Base-by-base conservation (phyloP, 2,329 filamentous ascomycete species). In the Chrysoporthe austroafricana region DNA sequence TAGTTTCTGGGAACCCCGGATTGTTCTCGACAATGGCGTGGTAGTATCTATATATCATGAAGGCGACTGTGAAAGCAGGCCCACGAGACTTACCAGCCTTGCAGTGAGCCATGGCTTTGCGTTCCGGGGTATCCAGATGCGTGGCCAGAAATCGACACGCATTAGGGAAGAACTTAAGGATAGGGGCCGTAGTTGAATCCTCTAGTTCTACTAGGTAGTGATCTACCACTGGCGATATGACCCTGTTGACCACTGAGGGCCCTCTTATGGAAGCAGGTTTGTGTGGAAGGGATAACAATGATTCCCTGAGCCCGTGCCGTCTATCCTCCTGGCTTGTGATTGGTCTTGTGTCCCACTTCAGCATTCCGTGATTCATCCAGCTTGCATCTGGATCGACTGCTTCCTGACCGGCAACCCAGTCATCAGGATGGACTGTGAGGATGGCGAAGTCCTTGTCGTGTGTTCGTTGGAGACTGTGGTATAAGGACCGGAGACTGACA, bases 61-160 rank as follows among this genome's bases (percentile, higher is more conserved):
- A 61, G 59, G 59, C 59, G 59, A 61, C 13, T 5, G 43, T 32
- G 43, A 61, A 46, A 13, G 59, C 43, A 11, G 59, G 59, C 14
- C 59, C 59, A 26, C 59, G 59, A 9, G 59, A 61, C 11, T 46
- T 44, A 16, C 59, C 59, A 26, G 59, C 59, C 26, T 61, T 61
- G 59, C 59, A 61, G 59, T 61, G 59, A 5, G 42, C 43, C 59
- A 61, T 48, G 59, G 26, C 26, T 16, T 61, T 61, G 59, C 59
- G 59, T 32, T 39, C 43, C 21, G 42, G 59, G 3, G 21, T 18
- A 26, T 6, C 14, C 16, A 61, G 59, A 11, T 61, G 42, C 5
- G 59, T 42, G 42, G 42, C 43, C 7, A 61, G 14, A n/a, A 61
- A 61, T 2, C 26, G 59, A 13, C 59, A 61, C 26, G 59, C 59